Evolutionary conservation across 179 eudicot species (phyloP).

Genomic region (Silene noctiflora): DNA sequence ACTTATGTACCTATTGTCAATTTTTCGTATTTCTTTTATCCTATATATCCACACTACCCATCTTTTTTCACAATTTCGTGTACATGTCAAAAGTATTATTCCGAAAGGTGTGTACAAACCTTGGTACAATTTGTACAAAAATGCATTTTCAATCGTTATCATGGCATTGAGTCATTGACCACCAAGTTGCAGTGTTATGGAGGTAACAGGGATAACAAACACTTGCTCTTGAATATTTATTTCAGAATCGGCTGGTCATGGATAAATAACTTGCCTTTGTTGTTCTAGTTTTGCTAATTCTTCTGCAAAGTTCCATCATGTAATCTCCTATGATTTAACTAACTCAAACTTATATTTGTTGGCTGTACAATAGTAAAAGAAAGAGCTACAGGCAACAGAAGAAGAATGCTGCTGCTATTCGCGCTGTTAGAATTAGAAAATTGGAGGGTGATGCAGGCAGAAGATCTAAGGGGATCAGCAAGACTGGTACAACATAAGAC

Average conservation of each 20-base stretch:
- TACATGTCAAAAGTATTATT: too few relatives aligned
- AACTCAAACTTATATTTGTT: background rate
- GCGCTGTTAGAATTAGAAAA: constrained; percentile 52
- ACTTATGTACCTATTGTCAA: too few relatives aligned
- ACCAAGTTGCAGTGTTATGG: too few relatives aligned
- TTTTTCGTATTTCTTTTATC: too few relatives aligned
- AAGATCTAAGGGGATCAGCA: constrained; percentile 33
- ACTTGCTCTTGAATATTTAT: background rate
- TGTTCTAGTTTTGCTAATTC: background rate
- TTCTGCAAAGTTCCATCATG: background rate
- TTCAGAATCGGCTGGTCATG: background rate
- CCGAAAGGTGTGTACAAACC: too few relatives aligned
- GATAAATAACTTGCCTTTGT: background rate
- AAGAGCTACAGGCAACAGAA: constrained; percentile 54
- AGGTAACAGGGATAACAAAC: background rate
- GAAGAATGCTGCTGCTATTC: constrained; percentile 55
- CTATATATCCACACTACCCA: too few relatives aligned
- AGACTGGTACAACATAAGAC: constrained; percentile 16
- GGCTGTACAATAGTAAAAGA: constrained; percentile 51
- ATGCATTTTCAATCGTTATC: too few relatives aligned
- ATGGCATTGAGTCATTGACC: too few relatives aligned
- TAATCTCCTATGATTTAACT: background rate
- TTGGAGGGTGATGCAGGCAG: constrained; percentile 40
- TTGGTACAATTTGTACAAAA: too few relatives aligned
- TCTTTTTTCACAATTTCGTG: too few relatives aligned